Evolutionary conservation across 495 filamentous ascomycete genomes (phyloP).

Genomic region (Trypethelium eluteriae): DNA sequence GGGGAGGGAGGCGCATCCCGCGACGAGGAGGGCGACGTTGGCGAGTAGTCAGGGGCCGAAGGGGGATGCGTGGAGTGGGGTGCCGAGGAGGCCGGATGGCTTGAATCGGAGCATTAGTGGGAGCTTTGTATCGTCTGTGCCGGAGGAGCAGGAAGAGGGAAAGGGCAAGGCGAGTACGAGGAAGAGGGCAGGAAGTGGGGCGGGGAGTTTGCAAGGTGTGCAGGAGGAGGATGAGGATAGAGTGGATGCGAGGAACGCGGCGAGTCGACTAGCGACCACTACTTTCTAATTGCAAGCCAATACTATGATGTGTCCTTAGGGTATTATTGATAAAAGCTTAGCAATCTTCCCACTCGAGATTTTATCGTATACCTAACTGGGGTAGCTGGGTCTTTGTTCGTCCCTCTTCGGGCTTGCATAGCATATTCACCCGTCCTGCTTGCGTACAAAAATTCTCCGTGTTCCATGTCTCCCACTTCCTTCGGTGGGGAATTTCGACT

Average conservation of each 20-base stretch:
- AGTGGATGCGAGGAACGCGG: slow-evolving; percentile 90
- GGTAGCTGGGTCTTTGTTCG: no score
- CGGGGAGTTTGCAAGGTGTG: slow-evolving; percentile 48
- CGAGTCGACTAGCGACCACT: slow-evolving; percentile 83
- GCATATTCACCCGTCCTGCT: no score
- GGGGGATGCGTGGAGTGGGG: slow-evolving; percentile 95
- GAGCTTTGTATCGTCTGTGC: slow-evolving; percentile 44
- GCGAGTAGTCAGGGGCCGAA: slow-evolving; percentile 85
- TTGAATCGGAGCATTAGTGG: slow-evolving; percentile 69
- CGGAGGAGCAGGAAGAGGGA: slow-evolving; percentile 38
- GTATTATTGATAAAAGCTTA: not conserved
- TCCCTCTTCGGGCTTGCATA: no score
- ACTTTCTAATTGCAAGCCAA: slow-evolving; percentile 55
- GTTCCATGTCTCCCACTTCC: no score
- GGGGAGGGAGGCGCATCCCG: slow-evolving; percentile 78
- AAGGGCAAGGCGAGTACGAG: slow-evolving; percentile 40
- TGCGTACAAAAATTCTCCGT: no score
- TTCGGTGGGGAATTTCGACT: no score
- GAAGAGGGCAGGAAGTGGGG: slow-evolving; percentile 53
- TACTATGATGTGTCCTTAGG: not conserved
- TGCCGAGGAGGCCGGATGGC: slow-evolving; percentile 72
- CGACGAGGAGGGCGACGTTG: slow-evolving; percentile 63
- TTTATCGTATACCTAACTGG: not conserved
- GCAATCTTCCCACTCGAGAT: not conserved
- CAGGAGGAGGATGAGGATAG: slow-evolving; percentile 92